Conservation (phyloP, 2,329 filamentous ascomycete genomes). For the Talaromyces sp. region DNA sequence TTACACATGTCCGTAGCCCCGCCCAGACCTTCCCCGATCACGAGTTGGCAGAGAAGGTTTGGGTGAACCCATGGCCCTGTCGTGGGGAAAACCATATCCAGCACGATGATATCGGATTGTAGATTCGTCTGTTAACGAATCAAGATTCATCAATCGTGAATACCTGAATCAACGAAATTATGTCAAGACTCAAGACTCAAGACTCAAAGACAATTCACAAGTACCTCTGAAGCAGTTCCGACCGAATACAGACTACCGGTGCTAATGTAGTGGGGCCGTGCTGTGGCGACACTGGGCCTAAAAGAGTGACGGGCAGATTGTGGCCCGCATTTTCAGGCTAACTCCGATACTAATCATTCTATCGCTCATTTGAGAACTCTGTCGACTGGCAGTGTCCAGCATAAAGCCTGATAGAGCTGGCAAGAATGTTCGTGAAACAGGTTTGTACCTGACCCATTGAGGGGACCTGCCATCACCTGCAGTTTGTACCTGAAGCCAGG, state of each 20-base stretch:
- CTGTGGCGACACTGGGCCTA: constrained; percentile 1
- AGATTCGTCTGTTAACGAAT: neutral
- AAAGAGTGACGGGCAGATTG: constrained; percentile 8
- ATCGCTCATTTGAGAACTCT: neutral
- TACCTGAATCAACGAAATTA: neutral
- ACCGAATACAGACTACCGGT: neutral
- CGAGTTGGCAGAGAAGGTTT: constrained; percentile 4
- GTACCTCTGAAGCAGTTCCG: neutral
- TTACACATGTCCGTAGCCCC: neutral
- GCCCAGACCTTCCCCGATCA: neutral
- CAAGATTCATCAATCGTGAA: neutral
- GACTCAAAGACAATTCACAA: neutral
- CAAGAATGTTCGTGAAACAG: neutral
- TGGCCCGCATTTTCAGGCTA: constrained; percentile 6
- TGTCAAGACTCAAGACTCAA: neutral
- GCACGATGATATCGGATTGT: neutral
- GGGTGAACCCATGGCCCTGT: neutral
- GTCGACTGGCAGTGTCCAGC: neutral
- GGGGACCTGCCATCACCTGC: neutral
- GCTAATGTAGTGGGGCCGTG: neutral
- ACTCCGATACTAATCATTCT: neutral
- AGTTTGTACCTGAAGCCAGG: neutral
- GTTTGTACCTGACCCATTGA: neutral
- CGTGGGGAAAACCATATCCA: neutral
- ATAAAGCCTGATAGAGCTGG: neutral